Percentiles rank a stretch among this genome's conserved stretches.
phyloP scores from a whole-genome alignment of 2,329 filamentous ascomycete genomes.

The Ophiocordyceps polyrhachis-furcata region DNA sequence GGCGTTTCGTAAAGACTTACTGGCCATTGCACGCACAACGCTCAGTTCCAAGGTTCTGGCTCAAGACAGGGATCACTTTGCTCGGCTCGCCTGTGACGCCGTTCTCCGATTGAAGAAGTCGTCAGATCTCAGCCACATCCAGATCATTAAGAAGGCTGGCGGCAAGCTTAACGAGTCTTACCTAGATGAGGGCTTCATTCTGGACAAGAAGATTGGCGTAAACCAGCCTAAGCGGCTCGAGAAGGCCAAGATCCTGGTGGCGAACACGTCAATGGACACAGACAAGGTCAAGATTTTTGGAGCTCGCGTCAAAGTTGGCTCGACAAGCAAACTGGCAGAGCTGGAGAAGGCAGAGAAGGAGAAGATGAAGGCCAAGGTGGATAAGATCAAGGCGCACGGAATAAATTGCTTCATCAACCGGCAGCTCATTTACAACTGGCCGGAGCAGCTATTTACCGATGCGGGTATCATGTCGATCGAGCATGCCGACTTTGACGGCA shows the following conservation, averaged over 20 bases:
- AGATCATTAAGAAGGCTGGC: constrained; percentile 98
- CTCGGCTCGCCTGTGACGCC: constrained; percentile 75
- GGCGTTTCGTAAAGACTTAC: constrained; percentile 75
- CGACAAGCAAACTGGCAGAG: constrained; percentile 93
- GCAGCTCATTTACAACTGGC: constrained; percentile 99
- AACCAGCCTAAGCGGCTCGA: constrained; percentile 96
- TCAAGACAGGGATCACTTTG: constrained; percentile 85
- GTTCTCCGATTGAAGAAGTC: constrained; percentile 79
- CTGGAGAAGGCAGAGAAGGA: constrained; percentile 95
- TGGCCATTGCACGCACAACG: constrained; percentile 83
- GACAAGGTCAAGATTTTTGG: constrained; percentile 99
- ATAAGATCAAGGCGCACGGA: constrained; percentile 94
- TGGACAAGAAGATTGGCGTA: constrained; percentile 97
- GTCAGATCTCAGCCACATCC: constrained; percentile 89
- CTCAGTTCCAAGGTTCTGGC: constrained; percentile 93
- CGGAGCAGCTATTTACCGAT: constrained; percentile 94
- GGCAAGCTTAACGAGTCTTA: constrained; percentile 97
- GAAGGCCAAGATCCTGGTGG: constrained; percentile 94
- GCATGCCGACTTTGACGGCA: constrained; percentile 96
- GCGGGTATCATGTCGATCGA: constrained; percentile 97
- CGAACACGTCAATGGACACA: constrained; percentile 98
- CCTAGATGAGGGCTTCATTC: constrained; percentile 91
- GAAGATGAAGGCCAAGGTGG: constrained; percentile 99
- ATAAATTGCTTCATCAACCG: constrained; percentile 99
- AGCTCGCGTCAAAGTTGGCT: constrained; percentile 87